Evolutionary conservation across 1,139 yeast genomes (phyloP).

Genomic region (Candida mesenterica): DNA sequence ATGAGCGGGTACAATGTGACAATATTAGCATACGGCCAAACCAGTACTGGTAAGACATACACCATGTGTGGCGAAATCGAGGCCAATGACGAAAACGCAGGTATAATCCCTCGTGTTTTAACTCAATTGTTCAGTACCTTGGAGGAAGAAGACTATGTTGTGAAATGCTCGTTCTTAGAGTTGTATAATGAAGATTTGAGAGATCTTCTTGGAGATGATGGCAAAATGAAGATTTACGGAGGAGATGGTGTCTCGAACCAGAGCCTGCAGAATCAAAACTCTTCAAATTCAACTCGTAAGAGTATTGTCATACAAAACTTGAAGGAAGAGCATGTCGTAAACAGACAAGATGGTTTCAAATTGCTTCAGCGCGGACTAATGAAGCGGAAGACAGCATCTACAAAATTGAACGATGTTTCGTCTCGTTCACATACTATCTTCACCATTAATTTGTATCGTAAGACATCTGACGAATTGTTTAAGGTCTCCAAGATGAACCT

Average conservation of each 20-base stretch:
- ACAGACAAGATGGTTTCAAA: constrained; percentile 53
- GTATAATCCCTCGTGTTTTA: constrained; percentile 67
- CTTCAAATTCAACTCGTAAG: no score
- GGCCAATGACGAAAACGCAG: constrained; percentile 29
- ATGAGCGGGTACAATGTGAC: constrained; percentile 75
- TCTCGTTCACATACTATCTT: constrained; percentile 75
- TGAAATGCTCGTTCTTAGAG: constrained; percentile 71
- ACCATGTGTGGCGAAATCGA: constrained; percentile 73
- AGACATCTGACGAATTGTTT: constrained; percentile 27
- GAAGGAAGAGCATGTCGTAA: constrained; percentile 52
- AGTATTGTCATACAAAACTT: constrained; percentile 50
- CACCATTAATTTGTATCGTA: constrained; percentile 56
- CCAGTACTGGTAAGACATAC: constrained; percentile 86
- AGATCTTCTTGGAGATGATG: constrained; percentile 54
- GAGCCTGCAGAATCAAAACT: no score
- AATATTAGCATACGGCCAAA: constrained; percentile 84
- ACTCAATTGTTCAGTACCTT: constrained; percentile 51
- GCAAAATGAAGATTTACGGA: constrained; percentile 53
- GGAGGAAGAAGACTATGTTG: constrained; percentile 48
- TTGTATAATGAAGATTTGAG: constrained; percentile 69
- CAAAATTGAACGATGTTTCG: constrained; percentile 67
- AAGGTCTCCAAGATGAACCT: constrained; percentile 68
- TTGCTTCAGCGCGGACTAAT: constrained; percentile 54
- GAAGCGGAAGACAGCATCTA: constrained; percentile 63
- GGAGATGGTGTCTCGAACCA: no score